These are phyloP conservation scores for Tulasnella sp. DNA, from an alignment of 768 basidiomycete genomes.

Conservation along the genomic window DNA sequence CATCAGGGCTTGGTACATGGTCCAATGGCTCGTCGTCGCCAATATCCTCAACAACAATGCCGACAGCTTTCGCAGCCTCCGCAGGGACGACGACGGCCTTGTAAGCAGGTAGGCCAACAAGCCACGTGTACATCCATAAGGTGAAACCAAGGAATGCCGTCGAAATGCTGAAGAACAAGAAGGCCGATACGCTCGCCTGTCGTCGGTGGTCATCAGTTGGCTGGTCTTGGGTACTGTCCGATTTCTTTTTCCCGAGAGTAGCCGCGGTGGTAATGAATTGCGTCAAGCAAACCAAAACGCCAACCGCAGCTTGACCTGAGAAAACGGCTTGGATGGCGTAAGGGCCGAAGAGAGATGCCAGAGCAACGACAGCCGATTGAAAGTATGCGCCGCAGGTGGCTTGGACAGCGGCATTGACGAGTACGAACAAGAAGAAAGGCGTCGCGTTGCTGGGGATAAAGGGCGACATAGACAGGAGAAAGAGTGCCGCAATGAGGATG, in stretches of 20 bases:
- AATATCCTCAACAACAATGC: neutral
- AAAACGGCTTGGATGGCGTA: constrained; percentile 44
- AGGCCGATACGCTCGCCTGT: constrained; percentile 33
- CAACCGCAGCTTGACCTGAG: constrained; percentile 24
- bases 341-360: constrained; percentile 72
- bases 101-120: constrained; percentile 49
- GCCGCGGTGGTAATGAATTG: constrained; percentile 23
- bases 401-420: constrained; percentile 47
- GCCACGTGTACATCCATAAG: constrained; percentile 42
- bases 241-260: constrained; percentile 13
- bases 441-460: constrained; percentile 42
- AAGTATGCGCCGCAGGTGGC: constrained; percentile 59
- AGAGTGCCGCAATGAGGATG: constrained; percentile 40
- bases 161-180: constrained; percentile 60
- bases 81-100: constrained; percentile 36
- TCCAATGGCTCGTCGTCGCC: constrained; percentile 12
- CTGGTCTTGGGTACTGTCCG: constrained; percentile 27
- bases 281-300: constrained; percentile 26
- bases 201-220: constrained; percentile 42
- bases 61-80: constrained; percentile 6
- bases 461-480: constrained; percentile 54
- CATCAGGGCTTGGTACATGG: constrained; percentile 29
- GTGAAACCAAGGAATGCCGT: constrained; percentile 49
- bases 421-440: constrained; percentile 51
- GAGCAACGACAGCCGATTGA: constrained; percentile 61